A percentile compares a stretch with the other conserved stretches of the same genome.
These are phyloP conservation scores for Scedosporium boydii DNA, from an alignment of 2,329 filamentous ascomycete species.

Conservation along the genomic window DNA sequence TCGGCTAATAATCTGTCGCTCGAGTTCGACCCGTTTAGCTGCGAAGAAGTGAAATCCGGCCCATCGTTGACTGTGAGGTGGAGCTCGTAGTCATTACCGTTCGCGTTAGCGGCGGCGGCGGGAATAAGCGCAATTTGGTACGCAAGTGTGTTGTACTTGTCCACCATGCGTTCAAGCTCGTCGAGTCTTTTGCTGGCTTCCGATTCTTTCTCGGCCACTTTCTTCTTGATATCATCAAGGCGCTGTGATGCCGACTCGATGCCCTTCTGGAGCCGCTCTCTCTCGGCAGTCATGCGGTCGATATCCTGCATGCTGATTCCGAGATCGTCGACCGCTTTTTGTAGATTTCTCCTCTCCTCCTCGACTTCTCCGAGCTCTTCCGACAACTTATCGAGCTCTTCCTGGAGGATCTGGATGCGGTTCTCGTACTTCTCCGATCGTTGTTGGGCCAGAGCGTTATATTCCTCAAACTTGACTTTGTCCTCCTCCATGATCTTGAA, in stretches of 20 bases:
- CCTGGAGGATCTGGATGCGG: constrained; percentile 71
- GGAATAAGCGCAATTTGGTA: constrained; percentile 93
- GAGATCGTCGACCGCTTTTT: constrained; percentile 81
- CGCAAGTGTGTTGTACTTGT: constrained; percentile 86
- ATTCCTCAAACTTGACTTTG: constrained; percentile 88
- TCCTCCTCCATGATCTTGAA: constrained; percentile 94
- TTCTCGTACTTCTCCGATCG: constrained; percentile 84
- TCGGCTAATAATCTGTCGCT: constrained; percentile 75
- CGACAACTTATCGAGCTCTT: constrained; percentile 72
- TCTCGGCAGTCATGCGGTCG: constrained; percentile 94
- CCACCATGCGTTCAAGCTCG: constrained; percentile 81
- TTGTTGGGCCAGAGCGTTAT: constrained; percentile 74
- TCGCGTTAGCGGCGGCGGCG: constrained; percentile 71
- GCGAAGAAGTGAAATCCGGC: constrained; percentile 64
- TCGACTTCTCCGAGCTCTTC: constrained; percentile 71
- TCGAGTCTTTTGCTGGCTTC: constrained; percentile 81
- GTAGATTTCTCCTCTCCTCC: constrained; percentile 68
- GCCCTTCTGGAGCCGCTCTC: constrained; percentile 83
- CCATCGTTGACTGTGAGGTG: constrained; percentile 70
- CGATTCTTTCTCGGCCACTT: constrained; percentile 75
- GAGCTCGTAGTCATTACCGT: constrained; percentile 77
- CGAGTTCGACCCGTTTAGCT: constrained; percentile 36
- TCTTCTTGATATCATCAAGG: constrained; percentile 77
- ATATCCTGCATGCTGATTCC: constrained; percentile 98
- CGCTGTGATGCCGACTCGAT: constrained; percentile 67